Base-by-base conservation (phyloP, 352 stramenopile genomes). In the Phytopythium chamaehyphon region DNA sequence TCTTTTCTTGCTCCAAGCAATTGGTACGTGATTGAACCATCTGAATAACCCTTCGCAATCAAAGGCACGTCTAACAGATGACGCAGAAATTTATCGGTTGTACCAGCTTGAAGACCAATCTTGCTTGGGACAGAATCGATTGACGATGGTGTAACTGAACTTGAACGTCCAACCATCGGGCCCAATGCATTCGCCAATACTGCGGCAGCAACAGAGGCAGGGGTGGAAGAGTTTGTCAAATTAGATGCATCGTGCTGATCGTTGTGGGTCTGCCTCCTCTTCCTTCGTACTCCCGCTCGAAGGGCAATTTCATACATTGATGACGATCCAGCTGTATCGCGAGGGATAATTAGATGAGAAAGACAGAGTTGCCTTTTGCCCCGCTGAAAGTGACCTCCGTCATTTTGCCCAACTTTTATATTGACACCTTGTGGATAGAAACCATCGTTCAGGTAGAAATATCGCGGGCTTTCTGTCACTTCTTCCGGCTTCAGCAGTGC, bases 51-150 rank as follows among this genome's bases (percentile, higher is more conserved):
- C 38, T 69, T 76, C 12, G 47, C 64, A 9, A 85, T 54, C 9
- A 89, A 45, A 23, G 77, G 75, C 2, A 91, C 73, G 42, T 91
- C 77, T 40, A 88, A 47, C 35, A 91, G 57, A 40, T 78, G 66
- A 2, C 50, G 56, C 2, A 8, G 7, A 6, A 2, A 5, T 23
- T 39, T 50, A 10, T 33, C 24, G 8, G 16, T 9, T 2, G 10
- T 15, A 8, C 18, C 18, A 7, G 26, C 3, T 40, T 33, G 45
- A 40, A 9, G 11, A 6, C 26, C 1, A 3, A 6, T 24, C 2
- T 3, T n/a, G 3, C 4, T 19, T 14, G 18, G 16, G 3, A 18
- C 24, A 28, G 28, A 11, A 51, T 51, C 45, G 24, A 24, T 11
- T 2, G 45, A 15, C 6, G 21, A n/a, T 24, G 47, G 42, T 9